Conservation (phyloP, 108 stramenopile species). For the Pseudonitzschia multiseries region DNA sequence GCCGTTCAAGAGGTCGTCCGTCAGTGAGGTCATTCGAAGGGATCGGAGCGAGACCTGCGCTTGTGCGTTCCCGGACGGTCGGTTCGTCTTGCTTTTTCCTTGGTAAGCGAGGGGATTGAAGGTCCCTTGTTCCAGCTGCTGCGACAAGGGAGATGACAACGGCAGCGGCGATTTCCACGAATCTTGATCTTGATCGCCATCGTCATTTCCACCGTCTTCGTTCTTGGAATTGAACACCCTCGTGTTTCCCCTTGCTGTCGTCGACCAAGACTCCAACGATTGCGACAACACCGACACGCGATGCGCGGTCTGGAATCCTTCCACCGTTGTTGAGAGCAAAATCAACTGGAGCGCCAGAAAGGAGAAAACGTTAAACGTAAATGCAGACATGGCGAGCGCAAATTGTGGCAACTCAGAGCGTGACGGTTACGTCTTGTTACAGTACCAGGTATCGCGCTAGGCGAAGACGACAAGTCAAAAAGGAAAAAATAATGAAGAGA, state of each 20-base stretch:
- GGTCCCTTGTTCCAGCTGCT: neutral
- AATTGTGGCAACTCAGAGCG: too few relatives aligned
- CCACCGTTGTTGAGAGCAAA: conserved; percentile 4
- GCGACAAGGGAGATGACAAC: neutral
- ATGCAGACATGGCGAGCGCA: neutral
- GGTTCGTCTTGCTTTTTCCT: neutral
- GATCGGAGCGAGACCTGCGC: conserved; percentile 26
- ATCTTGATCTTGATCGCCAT: neutral
- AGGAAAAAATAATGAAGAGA: too few relatives aligned
- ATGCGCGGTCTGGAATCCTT: conserved; percentile 3
- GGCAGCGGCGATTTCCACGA: neutral
- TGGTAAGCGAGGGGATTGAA: conserved; percentile 12
- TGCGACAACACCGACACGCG: neutral
- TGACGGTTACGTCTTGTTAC: neutral
- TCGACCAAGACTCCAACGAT: neutral
- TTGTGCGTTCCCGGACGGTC: neutral
- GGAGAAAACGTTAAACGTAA: neutral
- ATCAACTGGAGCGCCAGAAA: conserved; percentile 1
- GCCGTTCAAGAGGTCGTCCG: conserved; percentile 27
- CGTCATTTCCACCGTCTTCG: conserved; percentile 1
- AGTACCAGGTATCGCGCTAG: too few relatives aligned
- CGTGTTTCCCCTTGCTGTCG: neutral
- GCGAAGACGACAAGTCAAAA: too few relatives aligned
- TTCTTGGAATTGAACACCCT: neutral
- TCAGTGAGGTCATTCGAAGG: conserved; percentile 29